These are phyloP conservation scores for Carex parvula DNA, from an alignment of 176 grass and related monocot species.

Conservation along the genomic window DNA sequence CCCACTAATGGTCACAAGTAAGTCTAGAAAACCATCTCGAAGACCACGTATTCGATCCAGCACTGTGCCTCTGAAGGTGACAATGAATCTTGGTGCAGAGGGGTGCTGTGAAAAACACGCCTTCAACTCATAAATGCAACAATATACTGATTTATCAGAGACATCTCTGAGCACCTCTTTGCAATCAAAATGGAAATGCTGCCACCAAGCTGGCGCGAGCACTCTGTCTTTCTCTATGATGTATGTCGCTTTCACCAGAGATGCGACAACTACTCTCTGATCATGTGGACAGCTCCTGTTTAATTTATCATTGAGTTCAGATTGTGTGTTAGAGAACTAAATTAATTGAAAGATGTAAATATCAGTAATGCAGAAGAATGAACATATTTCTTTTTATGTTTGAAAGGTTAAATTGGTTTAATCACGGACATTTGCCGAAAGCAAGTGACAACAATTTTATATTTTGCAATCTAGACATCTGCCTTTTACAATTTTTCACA, in stretches of 20 bases:
- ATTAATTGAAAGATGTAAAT: background rate
- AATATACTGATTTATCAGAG: background rate
- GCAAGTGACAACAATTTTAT: background rate
- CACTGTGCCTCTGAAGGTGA: slow-evolving; percentile 14
- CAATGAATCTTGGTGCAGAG: slow-evolving; percentile 2
- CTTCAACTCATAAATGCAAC: slow-evolving; percentile 6
- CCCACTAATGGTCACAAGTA: background rate
- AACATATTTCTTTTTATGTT: background rate
- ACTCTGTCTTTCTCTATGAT: slow-evolving; percentile 8
- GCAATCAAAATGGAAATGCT: background rate
- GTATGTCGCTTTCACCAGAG: slow-evolving; percentile 4
- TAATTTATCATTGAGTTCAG: background rate
- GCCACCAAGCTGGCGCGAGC: background rate
- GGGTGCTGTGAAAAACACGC: background rate
- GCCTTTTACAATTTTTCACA: no score
- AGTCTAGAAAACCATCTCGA: slow-evolving; percentile 9
- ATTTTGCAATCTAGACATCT: no score
- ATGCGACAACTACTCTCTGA: slow-evolving; percentile 7
- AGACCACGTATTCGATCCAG: background rate
- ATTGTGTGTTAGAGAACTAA: background rate
- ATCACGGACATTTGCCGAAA: background rate
- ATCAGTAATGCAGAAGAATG: background rate
- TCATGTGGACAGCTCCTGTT: slow-evolving; percentile 14
- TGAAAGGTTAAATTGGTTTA: background rate
- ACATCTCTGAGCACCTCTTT: background rate